Evolutionary conservation across 352 stramenopile genomes (phyloP), one percentile per base, ranked within the genome.

Genomic region (Paralagenidium karlingii): DNA sequence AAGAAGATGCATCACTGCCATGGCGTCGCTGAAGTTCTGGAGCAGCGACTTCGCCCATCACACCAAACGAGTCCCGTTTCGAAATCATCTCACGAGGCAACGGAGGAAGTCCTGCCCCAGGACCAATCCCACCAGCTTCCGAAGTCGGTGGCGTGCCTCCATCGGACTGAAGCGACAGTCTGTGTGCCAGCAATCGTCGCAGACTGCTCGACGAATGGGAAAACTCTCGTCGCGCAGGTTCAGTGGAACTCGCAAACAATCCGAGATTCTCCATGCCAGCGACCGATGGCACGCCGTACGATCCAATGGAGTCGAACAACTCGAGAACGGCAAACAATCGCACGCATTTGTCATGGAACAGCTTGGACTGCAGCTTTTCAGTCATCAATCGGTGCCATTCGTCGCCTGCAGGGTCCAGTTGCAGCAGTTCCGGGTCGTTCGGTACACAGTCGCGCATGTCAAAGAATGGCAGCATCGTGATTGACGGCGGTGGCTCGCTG

Each of bases 401-500:
- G 13, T 52, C 33, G 44, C 60, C 62, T 9, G 53, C 38, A 6
- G 49, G 40, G 19, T 64, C 60, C 8, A 76, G 41, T 27, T 28
- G 33, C 2, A 64, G 40, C 27, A 56, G 36, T 1, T 46, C 50
- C 0, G 30, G 12, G 16, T 59, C 43, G 7, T 33, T 47, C 5
- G 73, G 73, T 22, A 86, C 63, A 37, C 73, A 83, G 34, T 82
- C 68, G 11, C 66, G 62, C 44, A 86, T 44, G 36, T 86, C 67
- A 49, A 86, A 86, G 53, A 68, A 84, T 26, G 73, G 73, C 18
- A 86, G 55, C 58, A 86, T 78, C 1, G 50, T 48, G 43, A 83
- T 81, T 24, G 63, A 59, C n/a, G 70, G 68, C 9, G 68, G 69
- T 9, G 73, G 73, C 16, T 68, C 60, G 36, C 69, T 84, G 22